These are phyloP conservation scores for Rauvolfia tetraphylla DNA, from an alignment of 257 asterid genomes.

Conservation along the genomic window DNA sequence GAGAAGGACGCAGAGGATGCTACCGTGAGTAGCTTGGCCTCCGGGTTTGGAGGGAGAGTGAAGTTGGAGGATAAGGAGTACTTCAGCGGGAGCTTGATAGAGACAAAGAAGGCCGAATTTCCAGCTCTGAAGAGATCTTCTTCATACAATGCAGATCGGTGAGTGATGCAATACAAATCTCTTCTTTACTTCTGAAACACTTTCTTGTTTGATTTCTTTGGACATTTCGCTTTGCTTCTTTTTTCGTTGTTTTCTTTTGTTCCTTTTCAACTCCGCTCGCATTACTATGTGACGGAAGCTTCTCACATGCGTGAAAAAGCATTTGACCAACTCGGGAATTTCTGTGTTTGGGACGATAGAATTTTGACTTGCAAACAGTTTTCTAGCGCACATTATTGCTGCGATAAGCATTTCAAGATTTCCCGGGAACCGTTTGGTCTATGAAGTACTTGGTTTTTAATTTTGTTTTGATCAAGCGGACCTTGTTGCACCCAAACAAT, in stretches of 20 bases:
- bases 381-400: too few species aligned
- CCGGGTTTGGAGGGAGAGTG: conserved; percentile 20
- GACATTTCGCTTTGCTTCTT: not conserved
- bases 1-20: conserved; percentile 30
- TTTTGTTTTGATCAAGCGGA: too few species aligned
- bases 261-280: not conserved
- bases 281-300: not conserved
- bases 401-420: not conserved
- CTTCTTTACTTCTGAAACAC: not conserved
- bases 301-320: not conserved
- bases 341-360: too few species aligned
- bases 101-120: conserved; percentile 50
- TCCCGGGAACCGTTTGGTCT: not conserved
- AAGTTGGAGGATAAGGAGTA: conserved; percentile 65
- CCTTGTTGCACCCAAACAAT: too few species aligned
- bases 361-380: too few species aligned
- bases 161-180: conserved; percentile 12
- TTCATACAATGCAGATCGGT: conserved; percentile 78
- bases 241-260: not conserved
- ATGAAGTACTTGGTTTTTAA: too few species aligned
- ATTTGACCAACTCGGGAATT: too few species aligned
- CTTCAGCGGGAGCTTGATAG: conserved; percentile 66
- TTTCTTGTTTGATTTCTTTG: conserved; percentile 3
- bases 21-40: conserved; percentile 23
- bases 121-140: conserved; percentile 61